phyloP scores from a whole-genome alignment of 2,329 filamentous ascomycete genomes.

The Aspergillus tamarii region DNA sequence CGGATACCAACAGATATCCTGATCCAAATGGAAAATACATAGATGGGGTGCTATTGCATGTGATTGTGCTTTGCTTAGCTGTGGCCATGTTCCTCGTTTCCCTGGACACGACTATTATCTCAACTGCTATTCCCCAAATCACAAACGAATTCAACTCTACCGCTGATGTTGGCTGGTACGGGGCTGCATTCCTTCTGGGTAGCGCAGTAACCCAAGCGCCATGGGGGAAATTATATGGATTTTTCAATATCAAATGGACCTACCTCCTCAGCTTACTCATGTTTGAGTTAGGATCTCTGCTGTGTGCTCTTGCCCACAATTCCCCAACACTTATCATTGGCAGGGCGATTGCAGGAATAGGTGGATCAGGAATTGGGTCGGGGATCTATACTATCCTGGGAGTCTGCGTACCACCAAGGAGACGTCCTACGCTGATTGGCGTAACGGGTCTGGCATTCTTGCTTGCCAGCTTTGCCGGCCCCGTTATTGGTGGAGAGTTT shows the following conservation, averaged over 20 bases:
- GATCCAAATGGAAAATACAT: background rate
- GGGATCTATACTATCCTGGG: conserved; percentile 2
- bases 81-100: conserved; percentile 5
- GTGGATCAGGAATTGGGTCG: background rate
- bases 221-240: conserved; percentile 51
- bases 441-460: background rate
- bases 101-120: conserved; percentile 7
- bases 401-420: background rate
- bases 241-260: conserved; percentile 32
- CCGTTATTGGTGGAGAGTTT: conserved; percentile 8
- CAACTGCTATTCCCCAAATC: conserved; percentile 38
- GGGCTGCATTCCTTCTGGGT: conserved; percentile 40
- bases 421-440: conserved; percentile 3
- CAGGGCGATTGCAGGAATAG: conserved; percentile 6
- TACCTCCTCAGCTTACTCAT: conserved; percentile 35
- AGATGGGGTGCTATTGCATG: background rate
- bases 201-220: conserved; percentile 36
- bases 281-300: conserved; percentile 34
- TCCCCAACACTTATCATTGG: conserved; percentile 2
- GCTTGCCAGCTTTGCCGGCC: background rate
- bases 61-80: background rate
- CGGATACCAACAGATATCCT: background rate
- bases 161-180: conserved; percentile 26
- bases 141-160: conserved; percentile 48
- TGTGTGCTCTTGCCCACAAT: conserved; percentile 11